A percentile compares a stretch with the other conserved stretches of the same genome.
Conservation (phyloP, 176 grass and related monocot genomes). For the Tillandsia fasciculata region DNA sequence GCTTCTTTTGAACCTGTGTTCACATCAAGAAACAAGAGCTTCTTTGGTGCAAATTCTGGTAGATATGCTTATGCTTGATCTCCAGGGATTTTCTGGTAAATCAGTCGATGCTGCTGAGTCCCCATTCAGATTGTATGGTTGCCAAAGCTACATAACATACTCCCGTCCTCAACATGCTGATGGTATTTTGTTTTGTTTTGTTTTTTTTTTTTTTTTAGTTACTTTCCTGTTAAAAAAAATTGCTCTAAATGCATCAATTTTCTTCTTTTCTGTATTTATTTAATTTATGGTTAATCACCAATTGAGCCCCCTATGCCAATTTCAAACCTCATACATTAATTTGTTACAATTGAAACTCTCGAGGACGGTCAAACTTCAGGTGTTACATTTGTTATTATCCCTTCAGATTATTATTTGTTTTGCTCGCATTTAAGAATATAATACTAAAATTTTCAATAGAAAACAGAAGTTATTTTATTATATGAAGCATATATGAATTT, state of each 20-base stretch:
- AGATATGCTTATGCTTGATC: conserved; percentile 98
- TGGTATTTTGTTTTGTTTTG: conserved; percentile 39
- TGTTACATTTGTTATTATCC: too few species aligned
- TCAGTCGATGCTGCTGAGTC: conserved; percentile 42
- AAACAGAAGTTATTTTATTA: too few species aligned
- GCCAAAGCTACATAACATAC: conserved; percentile 86
- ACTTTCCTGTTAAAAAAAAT: neutral
- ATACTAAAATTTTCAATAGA: too few species aligned
- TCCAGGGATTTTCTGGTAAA: conserved; percentile 56
- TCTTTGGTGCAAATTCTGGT: conserved; percentile 82
- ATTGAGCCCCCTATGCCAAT: too few species aligned
- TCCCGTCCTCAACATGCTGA: conserved; percentile 82
- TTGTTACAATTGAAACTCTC: too few species aligned
- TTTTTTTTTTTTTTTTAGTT: conserved; percentile 3
- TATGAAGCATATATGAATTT: neutral
- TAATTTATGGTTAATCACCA: too few species aligned
- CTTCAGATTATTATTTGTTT: too few species aligned
- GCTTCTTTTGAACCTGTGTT: conserved; percentile 89
- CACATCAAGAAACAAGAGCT: conserved; percentile 78
- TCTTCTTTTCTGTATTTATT: too few species aligned
- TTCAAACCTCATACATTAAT: too few species aligned
- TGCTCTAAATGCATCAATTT: too few species aligned
- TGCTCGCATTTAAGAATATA: too few species aligned
- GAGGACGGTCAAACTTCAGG: too few species aligned
- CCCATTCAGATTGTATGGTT: conserved; percentile 88